Conservation (phyloP, 1,284 basidiomycete species). For the Ceratobasidium sp. region DNA sequence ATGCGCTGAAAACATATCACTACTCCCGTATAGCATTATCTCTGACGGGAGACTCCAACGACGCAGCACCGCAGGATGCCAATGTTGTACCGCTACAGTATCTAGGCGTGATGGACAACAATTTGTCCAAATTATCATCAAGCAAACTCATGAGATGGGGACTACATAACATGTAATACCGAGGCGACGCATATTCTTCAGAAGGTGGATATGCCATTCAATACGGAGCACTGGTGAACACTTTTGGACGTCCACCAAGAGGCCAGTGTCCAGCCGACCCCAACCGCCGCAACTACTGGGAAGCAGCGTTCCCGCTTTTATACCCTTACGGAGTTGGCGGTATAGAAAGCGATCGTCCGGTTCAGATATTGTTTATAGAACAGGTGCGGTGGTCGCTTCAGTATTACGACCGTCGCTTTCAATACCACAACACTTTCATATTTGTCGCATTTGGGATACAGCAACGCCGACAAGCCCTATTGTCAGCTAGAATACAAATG, state of each 20-base stretch:
- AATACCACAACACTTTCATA: conserved; percentile 55
- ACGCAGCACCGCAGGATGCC: too few relatives aligned
- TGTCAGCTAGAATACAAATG: conserved; percentile 49
- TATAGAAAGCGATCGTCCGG: conserved; percentile 54
- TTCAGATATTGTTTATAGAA: conserved; percentile 53
- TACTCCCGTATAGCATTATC: too few relatives aligned
- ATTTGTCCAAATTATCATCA: conserved; percentile 16
- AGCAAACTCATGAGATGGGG: conserved; percentile 22
- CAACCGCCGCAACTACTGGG: conserved; percentile 49
- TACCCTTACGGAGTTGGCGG: conserved; percentile 63
- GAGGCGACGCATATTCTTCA: not conserved
- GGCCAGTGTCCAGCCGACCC: not conserved
- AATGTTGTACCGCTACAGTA: conserved; percentile 28
- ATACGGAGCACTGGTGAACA: conserved; percentile 43
- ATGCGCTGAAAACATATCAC: not conserved
- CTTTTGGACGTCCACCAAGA: conserved; percentile 14
- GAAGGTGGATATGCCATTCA: conserved; percentile 44
- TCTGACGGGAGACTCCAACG: too few relatives aligned
- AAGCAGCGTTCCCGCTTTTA: conserved; percentile 57
- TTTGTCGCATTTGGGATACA: conserved; percentile 58
- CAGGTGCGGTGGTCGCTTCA: conserved; percentile 59
- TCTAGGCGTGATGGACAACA: conserved; percentile 11
- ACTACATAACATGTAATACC: conserved; percentile 8
- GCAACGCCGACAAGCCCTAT: conserved; percentile 50
- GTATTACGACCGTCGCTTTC: conserved; percentile 58